phyloP scores from a whole-genome alignment of 192 early-diverging fungal genomes.

The Entrophospora sp. region DNA sequence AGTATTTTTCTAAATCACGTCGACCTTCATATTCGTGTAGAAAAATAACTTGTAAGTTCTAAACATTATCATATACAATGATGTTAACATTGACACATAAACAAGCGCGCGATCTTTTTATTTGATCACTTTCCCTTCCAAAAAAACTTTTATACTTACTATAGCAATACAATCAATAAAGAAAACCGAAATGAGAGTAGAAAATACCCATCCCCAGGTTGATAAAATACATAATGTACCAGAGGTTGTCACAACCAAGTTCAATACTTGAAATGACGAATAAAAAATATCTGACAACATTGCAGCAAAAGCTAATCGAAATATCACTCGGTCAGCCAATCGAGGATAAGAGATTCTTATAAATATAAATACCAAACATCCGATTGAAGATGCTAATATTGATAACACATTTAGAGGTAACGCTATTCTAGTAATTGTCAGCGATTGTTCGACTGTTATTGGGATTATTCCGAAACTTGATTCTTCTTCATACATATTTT shows the following conservation, averaged over 20 bases:
- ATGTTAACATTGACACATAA: background rate
- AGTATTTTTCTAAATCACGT: background rate
- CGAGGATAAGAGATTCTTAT: too few species aligned
- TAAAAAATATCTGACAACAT: background rate
- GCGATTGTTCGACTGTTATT: too few species aligned
- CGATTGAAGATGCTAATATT: too few species aligned
- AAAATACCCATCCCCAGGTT: background rate
- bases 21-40: background rate
- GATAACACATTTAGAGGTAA: too few species aligned
- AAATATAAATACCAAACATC: too few species aligned
- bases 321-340: background rate
- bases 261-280: background rate
- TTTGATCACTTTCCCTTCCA: background rate
- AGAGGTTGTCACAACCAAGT: background rate
- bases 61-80: background rate
- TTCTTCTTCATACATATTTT: too few species aligned
- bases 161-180: slow-evolving; percentile 1
- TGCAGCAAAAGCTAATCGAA: background rate
- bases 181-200: background rate
- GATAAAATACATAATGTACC: background rate
- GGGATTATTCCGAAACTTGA: too few species aligned
- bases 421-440: too few species aligned
- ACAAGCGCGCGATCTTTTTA: background rate
- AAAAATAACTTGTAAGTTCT: background rate
- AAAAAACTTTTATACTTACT: background rate